Evolutionary conservation across 129 eudicot genomes (phyloP), one percentile per base, ranked within the genome.

Genomic region (Deinandra increscens): DNA sequence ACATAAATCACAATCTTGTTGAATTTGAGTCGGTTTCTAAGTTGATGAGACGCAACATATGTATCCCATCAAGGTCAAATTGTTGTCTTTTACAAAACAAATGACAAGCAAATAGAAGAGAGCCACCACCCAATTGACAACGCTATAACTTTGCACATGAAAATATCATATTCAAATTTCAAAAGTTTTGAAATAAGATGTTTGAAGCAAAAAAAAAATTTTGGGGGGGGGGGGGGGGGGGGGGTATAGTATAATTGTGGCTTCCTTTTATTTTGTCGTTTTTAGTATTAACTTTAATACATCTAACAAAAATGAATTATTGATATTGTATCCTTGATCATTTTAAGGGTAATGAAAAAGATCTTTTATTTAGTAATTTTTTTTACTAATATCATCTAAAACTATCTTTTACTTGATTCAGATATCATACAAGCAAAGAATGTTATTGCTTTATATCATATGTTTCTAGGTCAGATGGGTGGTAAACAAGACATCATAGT

Each of bases 71-170:
- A 51, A n/a, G n/a, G 19, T 74, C 7, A 64, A 74, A 44, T 64
- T 65, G 36, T 65, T 53, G 56, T 17, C 54, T 46, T 66, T 22
- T 67, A 7, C 39, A 59, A 75, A 68, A 45, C 44, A 17, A 20
- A 48, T 45, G 45, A 68, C 75, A 43, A 68, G n/a, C 69, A 75
- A 75, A 75, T 58, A 46, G 58, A 13, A 43, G 80, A 59, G 44
- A 75, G 74, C 54, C 46, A 67, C 75, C 22, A n/a, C n/a, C n/a
- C 18, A 67, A 67, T 75, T 58, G 80, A 67, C 80, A 20, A 58
- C 11, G 56, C 80, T 10, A 75, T 43, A 29, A 38, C 46, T 43
- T 48, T 61, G 66, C 81, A 77, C 81, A 77, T 77, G 81, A 41
- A 67, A 31, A 39, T 42, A 41, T 69, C 56, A 53, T 64, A 41